A percentile compares a stretch with the other conserved stretches of the same genome.
phyloP scores from a whole-genome alignment of 495 filamentous ascomycete species.

The Penicillium steckii region DNA sequence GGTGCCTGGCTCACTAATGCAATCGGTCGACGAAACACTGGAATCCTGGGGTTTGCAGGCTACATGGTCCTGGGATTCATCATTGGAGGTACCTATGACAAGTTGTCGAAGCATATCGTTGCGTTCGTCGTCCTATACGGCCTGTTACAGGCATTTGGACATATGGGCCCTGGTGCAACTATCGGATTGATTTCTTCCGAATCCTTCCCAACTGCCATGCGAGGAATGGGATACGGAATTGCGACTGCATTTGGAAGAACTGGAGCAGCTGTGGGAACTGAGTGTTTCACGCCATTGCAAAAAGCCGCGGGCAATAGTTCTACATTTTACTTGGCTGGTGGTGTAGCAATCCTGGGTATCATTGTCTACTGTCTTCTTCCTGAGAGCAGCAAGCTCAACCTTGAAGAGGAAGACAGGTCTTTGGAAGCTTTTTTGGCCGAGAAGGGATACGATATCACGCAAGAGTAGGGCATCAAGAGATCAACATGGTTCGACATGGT shows the following conservation, averaged over 20 bases:
- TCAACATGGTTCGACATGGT: no score
- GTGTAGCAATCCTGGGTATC: slow-evolving; percentile 28
- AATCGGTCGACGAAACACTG: slow-evolving; percentile 32
- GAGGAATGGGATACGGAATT: slow-evolving; percentile 37
- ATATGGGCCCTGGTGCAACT: slow-evolving; percentile 37
- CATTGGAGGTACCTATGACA: slow-evolving; percentile 30
- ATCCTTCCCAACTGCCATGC: slow-evolving; percentile 35
- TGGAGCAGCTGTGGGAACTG: slow-evolving; percentile 33
- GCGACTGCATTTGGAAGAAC: slow-evolving; percentile 36
- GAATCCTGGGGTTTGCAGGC: slow-evolving; percentile 32
- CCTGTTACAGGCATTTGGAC: slow-evolving; percentile 33
- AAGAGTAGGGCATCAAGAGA: neutral
- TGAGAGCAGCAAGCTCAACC: slow-evolving; percentile 30
- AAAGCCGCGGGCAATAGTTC: slow-evolving; percentile 24
- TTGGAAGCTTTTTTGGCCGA: slow-evolving; percentile 25
- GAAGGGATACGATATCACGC: slow-evolving; percentile 29
- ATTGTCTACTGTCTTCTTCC: slow-evolving; percentile 33
- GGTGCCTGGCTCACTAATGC: slow-evolving; percentile 34
- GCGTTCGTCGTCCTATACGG: slow-evolving; percentile 40
- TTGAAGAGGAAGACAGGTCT: slow-evolving; percentile 30
- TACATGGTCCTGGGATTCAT: slow-evolving; percentile 37
- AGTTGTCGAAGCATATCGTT: slow-evolving; percentile 29
- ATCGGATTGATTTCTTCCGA: slow-evolving; percentile 36
- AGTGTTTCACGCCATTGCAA: slow-evolving; percentile 35
- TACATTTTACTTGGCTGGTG: slow-evolving; percentile 35